Evolutionary conservation across 805 yeast species (phyloP), one percentile per base, ranked within the genome.

Genomic region (Hyphopichia homilentoma): DNA sequence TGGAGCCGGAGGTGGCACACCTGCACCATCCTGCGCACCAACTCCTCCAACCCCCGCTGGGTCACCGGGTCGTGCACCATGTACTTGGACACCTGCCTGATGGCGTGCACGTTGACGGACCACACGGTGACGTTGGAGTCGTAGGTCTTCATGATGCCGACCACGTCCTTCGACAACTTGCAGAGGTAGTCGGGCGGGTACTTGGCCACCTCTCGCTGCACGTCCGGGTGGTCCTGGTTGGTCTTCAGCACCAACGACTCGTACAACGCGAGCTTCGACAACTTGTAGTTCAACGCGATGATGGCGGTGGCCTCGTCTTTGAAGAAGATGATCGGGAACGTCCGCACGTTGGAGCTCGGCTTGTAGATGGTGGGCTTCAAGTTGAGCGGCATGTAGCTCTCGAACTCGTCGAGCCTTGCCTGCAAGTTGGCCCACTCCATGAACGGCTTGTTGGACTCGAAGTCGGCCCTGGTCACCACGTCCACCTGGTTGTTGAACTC

Each of bases 141-240:
- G 34, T 65, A 65, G 2, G 68, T 59, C 32, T 50, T 52, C 43
- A 65, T 38, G 19, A 65, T 61, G 2, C 70, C 71, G 22, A 64
- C 48, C 6, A 62, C 47, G 21, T 64, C 69, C 33, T 50, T 51
- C 14, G 68, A 59, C 13, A 59, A 28, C 12, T 48, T 45, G 20
- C 51, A 50, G 6, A 43, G 37, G 34, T 50, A 56, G 19, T 52
- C 46, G 2, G 45, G 32, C 1, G 65, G 56, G 36, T 49, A 56
- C 21, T 46, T 45, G 3, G 38, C 40, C 8, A 48, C 29, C 18
- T 59, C 56, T 9, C 38, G 43, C 28, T 43, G 41, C 2, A 50
- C 51, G 16, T 29, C 30, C 2, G 39, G 30, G 19, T 43, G 23
- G 7, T 42, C 27, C 7, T 32, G 27, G 31, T 51, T 39, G 5